Evolutionary conservation across 768 basidiomycete species (phyloP).

Genomic region (Mycena kentingensis): DNA sequence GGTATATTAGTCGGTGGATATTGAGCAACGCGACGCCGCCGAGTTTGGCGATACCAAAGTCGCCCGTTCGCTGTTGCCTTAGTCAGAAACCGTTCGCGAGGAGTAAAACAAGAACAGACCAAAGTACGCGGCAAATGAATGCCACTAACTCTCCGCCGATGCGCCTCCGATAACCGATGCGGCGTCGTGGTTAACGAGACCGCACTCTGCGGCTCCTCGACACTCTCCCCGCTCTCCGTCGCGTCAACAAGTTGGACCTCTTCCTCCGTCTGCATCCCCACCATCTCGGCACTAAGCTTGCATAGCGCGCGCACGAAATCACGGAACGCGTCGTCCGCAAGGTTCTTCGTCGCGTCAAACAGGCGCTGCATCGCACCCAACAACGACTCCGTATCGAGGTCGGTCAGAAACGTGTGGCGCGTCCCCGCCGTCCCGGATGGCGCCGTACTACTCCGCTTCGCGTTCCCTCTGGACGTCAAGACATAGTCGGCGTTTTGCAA

Average conservation of each 20-base stretch:
- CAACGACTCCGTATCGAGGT: conserved; percentile 76
- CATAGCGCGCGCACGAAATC: conserved; percentile 79
- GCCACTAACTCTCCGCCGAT: conserved; percentile 80
- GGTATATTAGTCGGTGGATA: conserved; percentile 82
- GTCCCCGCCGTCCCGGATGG: conserved; percentile 39
- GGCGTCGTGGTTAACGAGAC: conserved; percentile 38
- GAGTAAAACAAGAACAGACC: conserved; percentile 43
- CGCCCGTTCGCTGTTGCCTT: conserved; percentile 70
- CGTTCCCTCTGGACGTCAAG: conserved; percentile 60
- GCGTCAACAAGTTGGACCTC: conserved; percentile 33
- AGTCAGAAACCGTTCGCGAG: neutral
- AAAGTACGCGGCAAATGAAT: conserved; percentile 80
- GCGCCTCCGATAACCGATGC: conserved; percentile 44
- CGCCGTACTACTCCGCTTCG: conserved; percentile 35
- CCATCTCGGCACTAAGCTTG: conserved; percentile 88
- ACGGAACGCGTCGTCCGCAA: conserved; percentile 82
- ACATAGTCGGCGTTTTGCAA: conserved; percentile 96
- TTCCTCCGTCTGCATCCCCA: conserved; percentile 75
- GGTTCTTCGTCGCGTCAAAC: conserved; percentile 81
- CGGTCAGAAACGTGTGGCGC: conserved; percentile 65
- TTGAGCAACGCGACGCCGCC: conserved; percentile 81
- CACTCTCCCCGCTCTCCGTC: conserved; percentile 33
- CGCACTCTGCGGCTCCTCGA: conserved; percentile 41
- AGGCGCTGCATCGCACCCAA: conserved; percentile 75
- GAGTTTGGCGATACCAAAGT: conserved; percentile 90